These are phyloP conservation scores for Paramecium biaurelia DNA, from an alignment of 73 alveolate species.

Conservation along the genomic window DNA sequence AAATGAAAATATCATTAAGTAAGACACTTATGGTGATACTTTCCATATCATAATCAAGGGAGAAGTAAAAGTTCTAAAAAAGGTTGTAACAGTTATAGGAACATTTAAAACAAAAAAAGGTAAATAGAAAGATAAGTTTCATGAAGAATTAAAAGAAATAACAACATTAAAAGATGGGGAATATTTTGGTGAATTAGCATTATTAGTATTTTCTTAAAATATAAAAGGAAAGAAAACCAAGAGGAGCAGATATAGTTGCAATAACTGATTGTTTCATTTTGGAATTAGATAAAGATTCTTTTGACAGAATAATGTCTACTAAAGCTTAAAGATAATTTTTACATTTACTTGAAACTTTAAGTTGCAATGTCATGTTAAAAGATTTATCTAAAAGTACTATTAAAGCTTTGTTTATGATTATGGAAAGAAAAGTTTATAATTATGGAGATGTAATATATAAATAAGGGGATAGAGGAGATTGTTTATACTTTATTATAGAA, in stretches of 20 bases:
- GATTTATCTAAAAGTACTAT: conserved; percentile 25
- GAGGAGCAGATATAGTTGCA: conserved; percentile 41
- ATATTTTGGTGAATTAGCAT: conserved; percentile 44
- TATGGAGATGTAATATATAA: conserved; percentile 16
- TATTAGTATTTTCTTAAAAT: background rate
- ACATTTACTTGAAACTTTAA: conserved; percentile 1
- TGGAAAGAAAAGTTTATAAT: conserved; percentile 46
- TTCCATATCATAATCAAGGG: conserved; percentile 29
- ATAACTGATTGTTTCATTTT: background rate
- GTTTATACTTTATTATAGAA: conserved; percentile 20
- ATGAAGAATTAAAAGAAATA: conserved; percentile 37
- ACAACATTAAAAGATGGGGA: conserved; percentile 7
- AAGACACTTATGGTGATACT: conserved; percentile 42
- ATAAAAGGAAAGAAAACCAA: conserved; percentile 37
- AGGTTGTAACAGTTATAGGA: background rate
- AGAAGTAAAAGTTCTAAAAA: background rate
- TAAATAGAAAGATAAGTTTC: background rate
- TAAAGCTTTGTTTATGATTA: conserved; percentile 46
- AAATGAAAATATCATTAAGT: background rate
- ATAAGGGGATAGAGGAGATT: background rate
- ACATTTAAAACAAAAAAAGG: background rate
- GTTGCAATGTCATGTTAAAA: background rate
- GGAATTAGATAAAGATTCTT: conserved; percentile 23
- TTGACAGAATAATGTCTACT: conserved; percentile 47
- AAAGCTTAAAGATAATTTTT: conserved; percentile 31